These are phyloP conservation scores for Sugiyamaella xylanicola DNA, from an alignment of 1,139 yeast genomes.

Conservation along the genomic window DNA sequence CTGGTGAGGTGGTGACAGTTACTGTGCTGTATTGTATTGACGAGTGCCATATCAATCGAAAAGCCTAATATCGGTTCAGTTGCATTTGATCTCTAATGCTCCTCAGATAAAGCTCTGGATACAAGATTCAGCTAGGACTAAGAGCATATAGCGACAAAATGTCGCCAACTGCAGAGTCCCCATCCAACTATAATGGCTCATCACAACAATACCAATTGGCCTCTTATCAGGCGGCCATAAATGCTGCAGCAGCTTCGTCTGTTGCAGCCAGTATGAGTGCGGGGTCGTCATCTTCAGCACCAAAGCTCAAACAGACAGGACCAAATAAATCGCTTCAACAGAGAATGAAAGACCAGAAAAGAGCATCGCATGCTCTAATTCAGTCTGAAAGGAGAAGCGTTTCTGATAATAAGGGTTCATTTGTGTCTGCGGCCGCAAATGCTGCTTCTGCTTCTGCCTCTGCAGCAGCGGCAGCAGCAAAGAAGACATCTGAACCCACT, in stretches of 20 bases:
- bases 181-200: slow-evolving; percentile 4
- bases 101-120: neutral
- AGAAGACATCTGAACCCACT: neutral
- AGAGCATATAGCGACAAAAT: neutral
- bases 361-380: slow-evolving; percentile 1
- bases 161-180: slow-evolving; percentile 13
- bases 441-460: slow-evolving; percentile 17
- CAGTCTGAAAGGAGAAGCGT: slow-evolving; percentile 5
- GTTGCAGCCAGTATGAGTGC: slow-evolving; percentile 8
- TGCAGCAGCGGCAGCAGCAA: slow-evolving; percentile 6
- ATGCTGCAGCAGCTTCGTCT: slow-evolving; percentile 16
- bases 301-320: slow-evolving; percentile 16
- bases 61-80: too few species aligned
- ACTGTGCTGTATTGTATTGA: too few species aligned
- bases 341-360: slow-evolving; percentile 17
- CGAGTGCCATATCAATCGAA: too few species aligned
- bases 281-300: slow-evolving; percentile 7
- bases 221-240: slow-evolving; percentile 9
- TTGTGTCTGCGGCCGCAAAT: slow-evolving; percentile 16
- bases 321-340: slow-evolving; percentile 19
- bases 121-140: neutral
- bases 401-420: neutral
- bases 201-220: slow-evolving; percentile 11
- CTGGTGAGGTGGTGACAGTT: too few species aligned
- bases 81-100: neutral